Evolutionary conservation across 2,329 filamentous ascomycete genomes (phyloP).

Genomic region (Achaetomium macrosporum): DNA sequence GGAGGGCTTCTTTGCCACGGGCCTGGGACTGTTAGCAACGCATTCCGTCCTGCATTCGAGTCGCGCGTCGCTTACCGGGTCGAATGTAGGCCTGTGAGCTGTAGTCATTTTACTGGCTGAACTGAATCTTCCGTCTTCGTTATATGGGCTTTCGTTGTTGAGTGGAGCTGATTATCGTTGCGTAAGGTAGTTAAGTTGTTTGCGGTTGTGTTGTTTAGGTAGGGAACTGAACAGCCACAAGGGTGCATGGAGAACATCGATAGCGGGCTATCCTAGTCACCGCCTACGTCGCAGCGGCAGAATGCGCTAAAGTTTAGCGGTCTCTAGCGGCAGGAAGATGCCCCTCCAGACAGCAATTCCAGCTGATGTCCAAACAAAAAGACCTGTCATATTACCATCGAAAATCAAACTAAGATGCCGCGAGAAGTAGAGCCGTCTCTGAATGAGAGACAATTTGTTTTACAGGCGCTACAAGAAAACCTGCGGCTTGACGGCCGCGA

Average conservation of each 20-base stretch:
- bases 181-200: not conserved
- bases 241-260: conserved; percentile 13
- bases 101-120: conserved; percentile 47
- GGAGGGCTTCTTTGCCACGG: conserved; percentile 87
- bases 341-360: conserved; percentile 15
- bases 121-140: not conserved
- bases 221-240: conserved; percentile 10
- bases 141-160: not conserved
- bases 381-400: not conserved
- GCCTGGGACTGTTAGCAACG: conserved; percentile 50
- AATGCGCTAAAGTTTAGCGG: conserved; percentile 25
- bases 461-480: conserved; percentile 73
- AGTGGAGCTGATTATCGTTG: too few species aligned
- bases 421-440: conserved; percentile 85
- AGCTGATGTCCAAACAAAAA: not conserved
- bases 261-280: conserved; percentile 12
- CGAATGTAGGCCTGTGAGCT: conserved; percentile 85
- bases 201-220: not conserved
- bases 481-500: conserved; percentile 78
- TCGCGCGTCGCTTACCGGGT: conserved; percentile 59
- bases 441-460: conserved; percentile 81
- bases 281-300: conserved; percentile 22
- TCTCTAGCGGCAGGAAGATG: conserved; percentile 24
- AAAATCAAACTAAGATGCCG: conserved; percentile 58
- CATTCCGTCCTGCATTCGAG: not conserved